These are phyloP conservation scores for Geotrichum bryndzae DNA, from an alignment of 1,139 yeast species.

Conservation along the genomic window DNA sequence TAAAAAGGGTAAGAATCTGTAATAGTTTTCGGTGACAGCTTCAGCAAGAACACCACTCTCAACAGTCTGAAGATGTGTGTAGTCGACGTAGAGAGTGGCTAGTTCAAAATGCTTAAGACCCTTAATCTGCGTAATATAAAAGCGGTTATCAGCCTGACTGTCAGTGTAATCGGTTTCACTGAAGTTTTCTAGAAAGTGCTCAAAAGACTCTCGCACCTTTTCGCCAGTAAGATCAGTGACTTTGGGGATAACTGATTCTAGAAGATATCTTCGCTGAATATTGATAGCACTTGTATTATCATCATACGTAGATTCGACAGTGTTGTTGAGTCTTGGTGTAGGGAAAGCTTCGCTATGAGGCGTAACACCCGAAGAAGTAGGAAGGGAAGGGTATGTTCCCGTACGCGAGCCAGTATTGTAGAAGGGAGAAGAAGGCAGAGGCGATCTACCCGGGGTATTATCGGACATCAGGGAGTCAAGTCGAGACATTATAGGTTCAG, in stretches of 20 bases:
- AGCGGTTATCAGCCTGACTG: conserved; percentile 43
- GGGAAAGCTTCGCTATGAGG: conserved; percentile 16
- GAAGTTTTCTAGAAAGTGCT: conserved; percentile 69
- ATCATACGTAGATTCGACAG: background rate
- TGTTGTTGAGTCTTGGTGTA: background rate
- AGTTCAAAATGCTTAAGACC: conserved; percentile 74
- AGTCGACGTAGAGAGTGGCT: conserved; percentile 78
- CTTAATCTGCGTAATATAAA: conserved; percentile 74
- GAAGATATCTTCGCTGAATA: conserved; percentile 14
- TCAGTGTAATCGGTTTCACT: conserved; percentile 34
- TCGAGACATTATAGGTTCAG: conserved; percentile 6
- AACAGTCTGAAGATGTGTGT: conserved; percentile 64
- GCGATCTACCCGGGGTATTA: conserved; percentile 13
- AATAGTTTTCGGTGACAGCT: conserved; percentile 86
- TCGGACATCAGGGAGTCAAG: conserved; percentile 14
- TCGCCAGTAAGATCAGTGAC: conserved; percentile 91
- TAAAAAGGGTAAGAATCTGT: conserved; percentile 83
- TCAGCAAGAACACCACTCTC: conserved; percentile 86
- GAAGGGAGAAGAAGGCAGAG: conserved; percentile 15
- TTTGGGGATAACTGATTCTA: conserved; percentile 51
- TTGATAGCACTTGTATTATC: conserved; percentile 7
- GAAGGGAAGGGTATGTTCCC: conserved; percentile 12
- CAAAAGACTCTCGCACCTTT: conserved; percentile 86
- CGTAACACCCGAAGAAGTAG: conserved; percentile 12
- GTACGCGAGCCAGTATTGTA: conserved; percentile 1